These are phyloP conservation scores for Aspergillus sp. DNA, from an alignment of 2,329 filamentous ascomycete species.

Conservation along the genomic window DNA sequence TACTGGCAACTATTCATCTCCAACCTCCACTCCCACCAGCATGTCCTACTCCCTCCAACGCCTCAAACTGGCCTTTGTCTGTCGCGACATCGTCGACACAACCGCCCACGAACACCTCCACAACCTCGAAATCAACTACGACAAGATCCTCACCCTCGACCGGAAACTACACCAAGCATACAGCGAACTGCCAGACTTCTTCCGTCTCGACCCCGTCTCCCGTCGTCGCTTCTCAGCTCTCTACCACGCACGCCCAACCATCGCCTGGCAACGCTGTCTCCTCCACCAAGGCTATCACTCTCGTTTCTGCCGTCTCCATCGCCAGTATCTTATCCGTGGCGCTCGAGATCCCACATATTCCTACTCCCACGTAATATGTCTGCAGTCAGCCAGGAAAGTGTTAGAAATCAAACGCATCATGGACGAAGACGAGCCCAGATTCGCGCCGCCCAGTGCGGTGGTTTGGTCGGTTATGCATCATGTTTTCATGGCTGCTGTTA, in stretches of 20 bases:
- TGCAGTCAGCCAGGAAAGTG: slow-evolving; percentile 34
- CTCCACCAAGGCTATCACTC: slow-evolving; percentile 32
- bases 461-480: slow-evolving; percentile 34
- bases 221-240: slow-evolving; percentile 20
- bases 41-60: slow-evolving; percentile 44
- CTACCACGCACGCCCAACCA: slow-evolving; percentile 21
- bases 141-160: slow-evolving; percentile 36
- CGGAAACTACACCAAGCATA: slow-evolving; percentile 26
- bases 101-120: slow-evolving; percentile 21
- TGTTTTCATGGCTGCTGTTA: slow-evolving; percentile 37
- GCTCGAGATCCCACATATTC: slow-evolving; percentile 30
- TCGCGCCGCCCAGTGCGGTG: slow-evolving; percentile 20
- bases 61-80: slow-evolving; percentile 36
- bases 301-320: slow-evolving; percentile 35
- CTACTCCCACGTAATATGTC: slow-evolving; percentile 34
- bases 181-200: slow-evolving; percentile 29
- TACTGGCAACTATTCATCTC: slow-evolving; percentile 14
- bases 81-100: slow-evolving; percentile 37
- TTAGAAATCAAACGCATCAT: slow-evolving; percentile 32
- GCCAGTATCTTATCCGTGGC: slow-evolving; percentile 35
- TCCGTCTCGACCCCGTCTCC: slow-evolving; percentile 30
- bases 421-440: slow-evolving; percentile 22
- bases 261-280: slow-evolving; percentile 32
- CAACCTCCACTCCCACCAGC: slow-evolving; percentile 34
- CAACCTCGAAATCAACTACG: slow-evolving; percentile 26